Conservation (phyloP, 2,329 filamentous ascomycete species). For the Ophiostoma tasmaniense region DNA sequence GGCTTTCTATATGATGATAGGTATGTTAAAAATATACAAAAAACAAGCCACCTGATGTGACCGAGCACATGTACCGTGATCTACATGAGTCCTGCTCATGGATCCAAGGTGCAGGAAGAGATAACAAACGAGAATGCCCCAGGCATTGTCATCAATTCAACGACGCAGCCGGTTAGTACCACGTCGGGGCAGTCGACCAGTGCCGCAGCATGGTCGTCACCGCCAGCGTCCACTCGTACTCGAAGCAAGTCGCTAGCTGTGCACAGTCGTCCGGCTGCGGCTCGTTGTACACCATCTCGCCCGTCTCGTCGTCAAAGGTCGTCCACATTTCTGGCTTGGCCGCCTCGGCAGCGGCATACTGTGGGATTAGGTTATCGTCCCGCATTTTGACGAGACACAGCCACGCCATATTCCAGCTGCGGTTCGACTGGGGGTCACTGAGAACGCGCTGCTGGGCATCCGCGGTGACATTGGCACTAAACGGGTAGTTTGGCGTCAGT, state of each 20-base stretch:
- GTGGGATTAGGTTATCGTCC: constrained; percentile 48
- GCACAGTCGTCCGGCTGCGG: constrained; percentile 49
- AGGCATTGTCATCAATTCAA: not conserved
- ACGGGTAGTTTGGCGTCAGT: constrained; percentile 58
- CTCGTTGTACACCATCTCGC: constrained; percentile 24
- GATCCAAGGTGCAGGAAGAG: not conserved
- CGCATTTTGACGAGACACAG: constrained; percentile 58
- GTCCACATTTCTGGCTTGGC: constrained; percentile 59
- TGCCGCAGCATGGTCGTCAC: constrained; percentile 59
- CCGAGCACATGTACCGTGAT: too few species aligned
- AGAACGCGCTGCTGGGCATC: constrained; percentile 58
- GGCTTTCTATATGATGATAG: too few species aligned
- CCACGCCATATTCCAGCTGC: constrained; percentile 72
- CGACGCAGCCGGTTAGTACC: not conserved
- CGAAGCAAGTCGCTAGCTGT: constrained; percentile 54
- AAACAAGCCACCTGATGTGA: too few species aligned
- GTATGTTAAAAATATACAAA: too few species aligned
- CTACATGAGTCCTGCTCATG: not conserved
- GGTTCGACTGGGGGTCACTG: constrained; percentile 54
- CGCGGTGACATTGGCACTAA: constrained; percentile 54
- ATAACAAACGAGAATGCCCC: not conserved
- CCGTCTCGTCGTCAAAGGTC: constrained; percentile 32
- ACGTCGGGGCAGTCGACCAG: constrained; percentile 50
- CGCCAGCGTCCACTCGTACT: constrained; percentile 58
- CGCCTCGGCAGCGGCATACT: constrained; percentile 54